Base-by-base conservation (phyloP, 208 protist genomes). In the Angomonas deanei region DNA sequence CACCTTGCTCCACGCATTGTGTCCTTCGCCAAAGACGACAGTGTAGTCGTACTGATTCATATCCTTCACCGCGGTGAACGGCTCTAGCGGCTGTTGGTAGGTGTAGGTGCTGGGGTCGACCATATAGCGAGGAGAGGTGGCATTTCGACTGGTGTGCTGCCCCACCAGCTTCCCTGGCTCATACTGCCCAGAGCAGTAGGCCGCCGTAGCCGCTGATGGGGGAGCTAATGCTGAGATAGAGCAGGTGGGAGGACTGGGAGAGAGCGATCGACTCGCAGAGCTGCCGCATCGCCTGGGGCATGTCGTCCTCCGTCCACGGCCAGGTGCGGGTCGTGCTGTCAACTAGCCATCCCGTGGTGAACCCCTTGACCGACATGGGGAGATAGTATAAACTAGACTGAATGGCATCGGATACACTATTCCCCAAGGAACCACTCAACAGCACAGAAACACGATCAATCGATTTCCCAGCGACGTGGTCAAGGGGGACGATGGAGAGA, bases 111-210 rank as follows among this genome's bases (percentile, higher is more conserved):
- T 46, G 19, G 11, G 28, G 64, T 57, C 65, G 19, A 88, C 66
- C 8, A 47, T 23, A 53, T 88, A 88, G n/a, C 78, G 74, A 15
- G 57, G 2, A 24, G 3, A 3, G 21, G 19, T 56, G 3, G 19
- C 26, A 15, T 56, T 27, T 13, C 8, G 23, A 3, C 13, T 56
- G 4, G 50, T 56, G 50, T 56, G 13, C 28, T 24, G 24, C 30
- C 24, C 53, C 53, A 39, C 53, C 8, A 42, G 57, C 34, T 78
- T 58, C 3, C 64, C 68, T 27, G 57, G 34, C 27, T 58, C 11
- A 64, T 85, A 82, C 72, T 88, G 82, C 24, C 32, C 46, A 2
- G 74, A 78, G 71, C 82, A 88, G 63, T 80, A 88, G 19, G 78
- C n/a, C 82, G 61, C 82, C 68, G 64, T 76, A 88, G n/a, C 78